Percentiles rank a stretch among this genome's conserved stretches.
Evolutionary conservation across 768 basidiomycete genomes (phyloP).

Genomic region (Galerina marginata): DNA sequence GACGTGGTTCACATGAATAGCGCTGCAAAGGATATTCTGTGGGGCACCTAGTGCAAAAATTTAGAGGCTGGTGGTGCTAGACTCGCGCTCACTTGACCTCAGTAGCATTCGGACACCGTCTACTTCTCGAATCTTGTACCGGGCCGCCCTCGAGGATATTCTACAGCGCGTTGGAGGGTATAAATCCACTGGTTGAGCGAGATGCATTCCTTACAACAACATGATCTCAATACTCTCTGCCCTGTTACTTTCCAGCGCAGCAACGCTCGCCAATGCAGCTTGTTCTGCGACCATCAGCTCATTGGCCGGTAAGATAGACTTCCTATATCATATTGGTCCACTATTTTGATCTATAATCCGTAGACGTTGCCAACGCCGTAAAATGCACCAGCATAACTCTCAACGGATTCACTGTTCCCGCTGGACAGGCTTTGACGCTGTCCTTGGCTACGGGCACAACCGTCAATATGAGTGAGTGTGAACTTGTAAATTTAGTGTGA

Average conservation of each 20-base stretch:
- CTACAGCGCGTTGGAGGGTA: not conserved
- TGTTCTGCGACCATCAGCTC: slow-evolving; percentile 64
- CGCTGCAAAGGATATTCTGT: no score
- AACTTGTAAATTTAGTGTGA: not conserved
- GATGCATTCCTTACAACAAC: not conserved
- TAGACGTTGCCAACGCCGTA: slow-evolving; percentile 30
- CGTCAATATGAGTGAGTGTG: slow-evolving; percentile 58
- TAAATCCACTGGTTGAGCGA: not conserved
- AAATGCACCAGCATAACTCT: slow-evolving; percentile 64
- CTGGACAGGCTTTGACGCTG: slow-evolving; percentile 55
- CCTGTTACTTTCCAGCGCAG: slow-evolving; percentile 18
- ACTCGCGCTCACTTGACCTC: no score
- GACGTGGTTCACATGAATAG: no score
- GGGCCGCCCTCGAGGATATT: not conserved
- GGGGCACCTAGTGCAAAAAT: no score
- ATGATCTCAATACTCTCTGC: slow-evolving; percentile 20
- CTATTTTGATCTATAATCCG: no score
- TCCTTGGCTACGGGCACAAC: slow-evolving; percentile 52
- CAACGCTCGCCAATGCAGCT: slow-evolving; percentile 23
- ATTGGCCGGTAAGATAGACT: slow-evolving; percentile 35
- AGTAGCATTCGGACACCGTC: no score
- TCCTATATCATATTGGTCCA: not conserved
- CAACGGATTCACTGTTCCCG: slow-evolving; percentile 60
- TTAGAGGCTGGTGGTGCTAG: no score
- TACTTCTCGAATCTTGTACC: not conserved